Evolutionary conservation across 108 stramenopile species (phyloP), one percentile per base, ranked within the genome.

Genomic region (Skeletonema grethae): DNA sequence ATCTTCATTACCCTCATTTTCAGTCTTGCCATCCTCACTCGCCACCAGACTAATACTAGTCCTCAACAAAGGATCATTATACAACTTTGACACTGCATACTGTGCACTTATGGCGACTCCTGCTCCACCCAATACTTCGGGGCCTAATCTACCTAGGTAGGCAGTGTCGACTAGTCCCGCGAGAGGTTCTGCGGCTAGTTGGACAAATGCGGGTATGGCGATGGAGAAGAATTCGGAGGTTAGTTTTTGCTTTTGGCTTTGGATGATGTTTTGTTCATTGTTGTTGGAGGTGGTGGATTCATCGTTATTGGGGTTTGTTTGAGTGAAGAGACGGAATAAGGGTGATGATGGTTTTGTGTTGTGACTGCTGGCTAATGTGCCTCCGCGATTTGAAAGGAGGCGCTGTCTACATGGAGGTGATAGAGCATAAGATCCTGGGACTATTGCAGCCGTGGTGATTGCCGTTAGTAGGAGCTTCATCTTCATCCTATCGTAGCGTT

Each of bases 41-140:
- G 96, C 96, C 12, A 98, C 97, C 65, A 97, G 72, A 50, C 89
- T 92, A 36, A 95, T 97, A 53, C 83, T 84, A 11, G 95, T 96
- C 31, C 95, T 69, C n/a, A 96, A 62, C 41, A 97, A 67, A 8
- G 96, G 97, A 79, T 97, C 96, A 77, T 96, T 95, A 84, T 95
- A 95, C 30, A 97, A 76, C 69, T 97, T 96, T 2, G 86, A 82
- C 15, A 97, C 82, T 6, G 96, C 85, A 80, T 97, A 97, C 59
- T 95, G 95, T 7, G 93, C 95, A 13, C 88, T 85, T 35, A 96
- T 91, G n/a, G 96, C 94, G 8, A 97, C 93, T 9, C 96, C 96
- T 8, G 95, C 95, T 7, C 95, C 97, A 10, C 93, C 97, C 70
- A 97, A 75, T 8, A 92, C 94, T 63, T 86, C 87, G 6, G 95